These are phyloP conservation scores for Naganishia kalamii DNA, from an alignment of 768 basidiomycete genomes.

Conservation along the genomic window DNA sequence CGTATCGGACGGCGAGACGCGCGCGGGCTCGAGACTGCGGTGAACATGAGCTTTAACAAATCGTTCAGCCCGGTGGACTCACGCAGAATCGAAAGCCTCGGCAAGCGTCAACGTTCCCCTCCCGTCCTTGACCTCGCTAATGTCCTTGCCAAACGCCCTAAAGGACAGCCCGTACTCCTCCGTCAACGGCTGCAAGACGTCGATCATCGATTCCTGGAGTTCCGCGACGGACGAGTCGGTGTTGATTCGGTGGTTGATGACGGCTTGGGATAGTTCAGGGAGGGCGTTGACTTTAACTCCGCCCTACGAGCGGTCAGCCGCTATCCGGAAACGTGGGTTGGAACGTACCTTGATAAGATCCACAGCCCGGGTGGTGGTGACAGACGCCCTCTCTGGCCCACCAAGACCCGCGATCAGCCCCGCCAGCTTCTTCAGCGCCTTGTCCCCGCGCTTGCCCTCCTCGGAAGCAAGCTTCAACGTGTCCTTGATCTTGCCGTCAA, in stretches of 20 bases:
- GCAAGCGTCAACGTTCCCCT: slow-evolving; percentile 30
- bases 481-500: slow-evolving; percentile 42
- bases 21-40: slow-evolving; percentile 35
- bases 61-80: background rate
- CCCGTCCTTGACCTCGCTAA: slow-evolving; percentile 13
- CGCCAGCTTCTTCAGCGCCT: slow-evolving; percentile 53
- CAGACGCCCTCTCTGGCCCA: slow-evolving; percentile 25
- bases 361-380: slow-evolving; percentile 37
- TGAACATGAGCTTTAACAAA: slow-evolving; percentile 25
- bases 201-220: slow-evolving; percentile 31
- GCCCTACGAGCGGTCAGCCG: slow-evolving; percentile 13
- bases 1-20: slow-evolving; percentile 34
- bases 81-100: slow-evolving; percentile 31
- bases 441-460: slow-evolving; percentile 41
- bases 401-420: slow-evolving; percentile 42
- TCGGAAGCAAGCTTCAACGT: slow-evolving; percentile 20
- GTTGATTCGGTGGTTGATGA: slow-evolving; percentile 44
- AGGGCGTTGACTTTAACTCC: slow-evolving; percentile 33
- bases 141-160: slow-evolving; percentile 32
- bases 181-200: slow-evolving; percentile 29
- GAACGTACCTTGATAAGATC: slow-evolving; percentile 30
- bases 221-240: slow-evolving; percentile 34
- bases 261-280: slow-evolving; percentile 38
- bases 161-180: slow-evolving; percentile 35
- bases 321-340: background rate